A percentile compares a stretch with the other conserved stretches of the same genome.
These are phyloP conservation scores for Lantana camara DNA, from an alignment of 257 asterid species.

Conservation along the genomic window DNA sequence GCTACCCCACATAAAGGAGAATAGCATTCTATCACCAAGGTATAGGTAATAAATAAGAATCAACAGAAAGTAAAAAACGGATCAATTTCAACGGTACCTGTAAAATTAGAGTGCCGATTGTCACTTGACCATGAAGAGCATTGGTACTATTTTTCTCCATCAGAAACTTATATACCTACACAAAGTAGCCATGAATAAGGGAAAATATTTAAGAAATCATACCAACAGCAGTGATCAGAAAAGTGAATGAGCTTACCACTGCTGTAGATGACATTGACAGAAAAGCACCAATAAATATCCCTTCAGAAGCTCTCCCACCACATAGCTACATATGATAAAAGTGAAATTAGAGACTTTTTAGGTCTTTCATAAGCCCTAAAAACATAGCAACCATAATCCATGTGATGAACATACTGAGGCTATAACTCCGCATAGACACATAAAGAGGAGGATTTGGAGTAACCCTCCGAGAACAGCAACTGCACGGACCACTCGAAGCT, in stretches of 20 bases:
- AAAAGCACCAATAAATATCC: conserved; percentile 91
- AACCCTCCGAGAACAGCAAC: conserved; percentile 98
- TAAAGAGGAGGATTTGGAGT: conserved; percentile 87
- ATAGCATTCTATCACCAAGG: background rate
- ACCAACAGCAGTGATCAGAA: conserved; percentile 19
- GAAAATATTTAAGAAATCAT: background rate
- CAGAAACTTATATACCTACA: conserved; percentile 65
- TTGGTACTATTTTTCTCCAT: conserved; percentile 84
- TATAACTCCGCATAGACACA: conserved; percentile 92
- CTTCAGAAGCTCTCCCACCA: conserved; percentile 96
- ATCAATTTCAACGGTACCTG: conserved; percentile 62
- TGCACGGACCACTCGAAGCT: conserved; percentile 98
- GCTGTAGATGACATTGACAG: conserved; percentile 99
- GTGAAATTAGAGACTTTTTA: conserved; percentile 14
- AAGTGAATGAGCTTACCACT: conserved; percentile 65
- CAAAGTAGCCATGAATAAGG: conserved; percentile 12
- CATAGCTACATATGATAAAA: conserved; percentile 68
- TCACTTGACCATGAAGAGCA: conserved; percentile 97
- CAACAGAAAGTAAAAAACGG: conserved; percentile 15
- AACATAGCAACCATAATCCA: conserved; percentile 18
- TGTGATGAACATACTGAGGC: conserved; percentile 64
- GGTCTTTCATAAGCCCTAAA: conserved; percentile 17
- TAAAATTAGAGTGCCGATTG: conserved; percentile 90
- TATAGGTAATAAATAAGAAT: conserved; percentile 14
- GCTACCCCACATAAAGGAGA: conserved; percentile 12